These are phyloP conservation scores for Monoraphidium neglectum DNA, from an alignment of 139 green algal genomes.

Conservation along the genomic window DNA sequence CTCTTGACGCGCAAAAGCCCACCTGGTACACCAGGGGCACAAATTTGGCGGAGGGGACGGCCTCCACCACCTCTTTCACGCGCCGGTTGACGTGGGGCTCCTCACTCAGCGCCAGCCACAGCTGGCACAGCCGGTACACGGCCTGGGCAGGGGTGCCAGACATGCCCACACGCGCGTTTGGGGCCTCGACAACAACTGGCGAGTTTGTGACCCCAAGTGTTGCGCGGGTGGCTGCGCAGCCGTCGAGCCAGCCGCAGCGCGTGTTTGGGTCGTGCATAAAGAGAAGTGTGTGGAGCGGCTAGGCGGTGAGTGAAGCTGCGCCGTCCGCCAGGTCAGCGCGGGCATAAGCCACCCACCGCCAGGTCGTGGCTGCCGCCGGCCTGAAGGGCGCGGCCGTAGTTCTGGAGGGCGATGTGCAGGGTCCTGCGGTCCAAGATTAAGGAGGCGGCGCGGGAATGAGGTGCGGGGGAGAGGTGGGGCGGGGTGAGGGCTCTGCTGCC, in stretches of 20 bases:
- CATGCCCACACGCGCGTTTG: neutral
- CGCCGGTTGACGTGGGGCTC: constrained; percentile 33
- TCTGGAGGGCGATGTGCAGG: constrained; percentile 54
- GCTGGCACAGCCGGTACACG: constrained; percentile 71
- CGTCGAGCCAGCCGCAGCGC: too few relatives aligned
- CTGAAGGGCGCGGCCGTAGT: constrained; percentile 65
- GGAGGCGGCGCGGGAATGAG: neutral
- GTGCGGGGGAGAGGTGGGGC: neutral
- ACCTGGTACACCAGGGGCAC: constrained; percentile 93
- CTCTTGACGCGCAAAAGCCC: constrained; percentile 42
- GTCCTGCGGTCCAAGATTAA: too few relatives aligned
- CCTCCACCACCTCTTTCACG: constrained; percentile 42
- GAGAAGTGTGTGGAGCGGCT: too few relatives aligned
- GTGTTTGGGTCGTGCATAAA: too few relatives aligned
- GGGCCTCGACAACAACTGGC: neutral
- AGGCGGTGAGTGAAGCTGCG: too few relatives aligned
- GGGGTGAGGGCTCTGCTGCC: neutral
- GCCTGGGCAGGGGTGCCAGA: neutral
- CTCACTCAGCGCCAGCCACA: constrained; percentile 67
- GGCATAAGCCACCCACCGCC: too few relatives aligned
- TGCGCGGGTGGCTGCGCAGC: too few relatives aligned
- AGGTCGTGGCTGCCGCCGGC: constrained; percentile 62
- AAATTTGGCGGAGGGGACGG: constrained; percentile 86
- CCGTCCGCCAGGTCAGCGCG: too few relatives aligned
- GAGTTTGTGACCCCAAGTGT: too few relatives aligned